A percentile compares a stretch with the other conserved stretches of the same genome.
Conservation (phyloP, 495 filamentous ascomycete genomes). For the Terfezia claveryi region DNA sequence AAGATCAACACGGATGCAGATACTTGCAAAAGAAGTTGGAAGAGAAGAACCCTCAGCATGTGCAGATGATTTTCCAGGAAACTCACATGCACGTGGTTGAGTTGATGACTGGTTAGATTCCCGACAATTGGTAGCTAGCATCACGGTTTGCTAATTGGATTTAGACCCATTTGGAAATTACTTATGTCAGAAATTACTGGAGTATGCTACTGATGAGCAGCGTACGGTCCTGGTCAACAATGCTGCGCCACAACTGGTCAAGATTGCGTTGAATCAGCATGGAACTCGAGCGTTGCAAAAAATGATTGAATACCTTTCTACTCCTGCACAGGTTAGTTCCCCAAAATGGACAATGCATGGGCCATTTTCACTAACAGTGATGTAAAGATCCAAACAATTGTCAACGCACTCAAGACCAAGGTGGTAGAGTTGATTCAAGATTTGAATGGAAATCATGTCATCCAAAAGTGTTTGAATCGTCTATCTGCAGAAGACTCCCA, state of each 20-base stretch:
- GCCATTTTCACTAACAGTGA: neutral
- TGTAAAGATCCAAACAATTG: constrained; percentile 51
- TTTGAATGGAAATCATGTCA: constrained; percentile 93
- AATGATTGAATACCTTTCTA: constrained; percentile 94
- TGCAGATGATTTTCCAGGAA: constrained; percentile 83
- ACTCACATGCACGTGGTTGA: constrained; percentile 80
- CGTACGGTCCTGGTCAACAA: constrained; percentile 81
- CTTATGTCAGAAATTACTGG: constrained; percentile 86
- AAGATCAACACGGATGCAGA: constrained; percentile 91
- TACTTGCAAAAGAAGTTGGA: constrained; percentile 95
- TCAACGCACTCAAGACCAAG: constrained; percentile 47
- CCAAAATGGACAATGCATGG: neutral
- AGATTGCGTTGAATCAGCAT: constrained; percentile 88
- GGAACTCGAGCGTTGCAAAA: constrained; percentile 91
- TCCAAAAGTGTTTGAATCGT: constrained; percentile 96
- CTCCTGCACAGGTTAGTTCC: constrained; percentile 33
- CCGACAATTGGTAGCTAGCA: no score
- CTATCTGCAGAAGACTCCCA: constrained; percentile 57
- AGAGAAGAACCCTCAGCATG: constrained; percentile 56
- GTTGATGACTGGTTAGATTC: constrained; percentile 63
- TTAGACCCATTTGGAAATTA: constrained; percentile 94
- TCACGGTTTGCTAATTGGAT: no score
- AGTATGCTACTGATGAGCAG: constrained; percentile 81
- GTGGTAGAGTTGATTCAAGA: constrained; percentile 92
- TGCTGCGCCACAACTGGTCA: constrained; percentile 60